Conservation (phyloP, 306 rosid species). For the Fragaria ananassa region DNA sequence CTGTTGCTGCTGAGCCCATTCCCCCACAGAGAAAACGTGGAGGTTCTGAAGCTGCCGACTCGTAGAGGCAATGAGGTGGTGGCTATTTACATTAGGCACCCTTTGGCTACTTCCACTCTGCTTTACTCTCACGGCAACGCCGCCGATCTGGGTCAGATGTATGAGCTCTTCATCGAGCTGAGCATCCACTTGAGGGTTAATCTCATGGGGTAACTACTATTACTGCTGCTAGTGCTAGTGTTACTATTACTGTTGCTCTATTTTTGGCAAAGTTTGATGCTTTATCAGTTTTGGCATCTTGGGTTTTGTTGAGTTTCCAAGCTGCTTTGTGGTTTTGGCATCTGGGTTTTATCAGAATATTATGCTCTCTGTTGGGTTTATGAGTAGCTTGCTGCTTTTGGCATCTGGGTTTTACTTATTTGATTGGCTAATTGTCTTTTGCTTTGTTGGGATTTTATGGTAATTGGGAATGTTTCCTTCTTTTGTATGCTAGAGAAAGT, state of each 20-base stretch:
- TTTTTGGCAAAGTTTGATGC: not conserved
- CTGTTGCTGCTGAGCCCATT: constrained; percentile 72
- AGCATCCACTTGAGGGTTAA: constrained; percentile 84
- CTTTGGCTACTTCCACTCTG: constrained; percentile 81
- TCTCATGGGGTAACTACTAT: constrained; percentile 63
- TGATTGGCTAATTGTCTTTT: no score
- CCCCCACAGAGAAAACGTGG: constrained; percentile 90
- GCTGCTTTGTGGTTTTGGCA: constrained; percentile 7
- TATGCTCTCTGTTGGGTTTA: not conserved
- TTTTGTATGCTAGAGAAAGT: not conserved
- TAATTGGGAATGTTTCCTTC: not conserved
- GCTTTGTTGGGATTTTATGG: constrained; percentile 15
- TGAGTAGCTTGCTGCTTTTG: not conserved
- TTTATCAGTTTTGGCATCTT: constrained; percentile 9
- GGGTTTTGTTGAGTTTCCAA: constrained; percentile 4
- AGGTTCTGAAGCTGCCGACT: constrained; percentile 67
- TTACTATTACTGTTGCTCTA: not conserved
- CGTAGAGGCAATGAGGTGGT: constrained; percentile 78
- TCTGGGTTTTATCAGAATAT: constrained; percentile 18
- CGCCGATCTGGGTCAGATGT: constrained; percentile 99
- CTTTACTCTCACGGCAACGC: constrained; percentile 97
- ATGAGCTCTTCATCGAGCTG: constrained; percentile 81
- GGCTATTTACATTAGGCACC: constrained; percentile 70
- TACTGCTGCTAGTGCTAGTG: not conserved
- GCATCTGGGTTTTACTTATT: constrained; percentile 17